Conservation (phyloP, 768 basidiomycete species). For the Galerina sulciceps region DNA sequence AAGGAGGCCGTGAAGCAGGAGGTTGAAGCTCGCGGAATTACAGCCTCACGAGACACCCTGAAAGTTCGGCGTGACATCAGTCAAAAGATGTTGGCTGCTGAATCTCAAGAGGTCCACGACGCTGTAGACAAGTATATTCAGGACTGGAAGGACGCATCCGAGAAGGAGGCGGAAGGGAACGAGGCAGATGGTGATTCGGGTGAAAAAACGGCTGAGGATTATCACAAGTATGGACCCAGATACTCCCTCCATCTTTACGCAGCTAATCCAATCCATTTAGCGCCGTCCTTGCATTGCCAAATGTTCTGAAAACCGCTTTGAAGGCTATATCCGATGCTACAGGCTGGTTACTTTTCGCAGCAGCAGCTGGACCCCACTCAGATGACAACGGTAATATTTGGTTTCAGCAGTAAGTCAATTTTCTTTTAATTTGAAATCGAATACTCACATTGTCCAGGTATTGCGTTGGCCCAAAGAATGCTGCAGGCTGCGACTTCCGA, state of each 20-base stretch:
- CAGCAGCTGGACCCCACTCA: neutral
- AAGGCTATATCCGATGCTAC: neutral
- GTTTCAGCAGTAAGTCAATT: neutral
- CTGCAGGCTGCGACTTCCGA: neutral
- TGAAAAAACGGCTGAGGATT: neutral
- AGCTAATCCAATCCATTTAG: neutral
- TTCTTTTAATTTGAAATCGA: neutral
- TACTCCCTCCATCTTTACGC: neutral
- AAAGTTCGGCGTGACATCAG: neutral
- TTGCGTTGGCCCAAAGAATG: neutral
- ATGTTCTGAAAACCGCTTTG: neutral
- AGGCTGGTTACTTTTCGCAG: neutral
- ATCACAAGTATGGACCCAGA: neutral
- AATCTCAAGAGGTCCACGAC: neutral
- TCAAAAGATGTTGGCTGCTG: neutral
- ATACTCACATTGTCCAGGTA: neutral
- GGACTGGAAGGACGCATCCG: neutral
- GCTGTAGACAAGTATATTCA: neutral
- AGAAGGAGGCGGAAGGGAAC: neutral
- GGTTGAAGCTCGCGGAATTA: neutral
- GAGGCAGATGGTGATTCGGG: neutral
- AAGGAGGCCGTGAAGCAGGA: neutral
- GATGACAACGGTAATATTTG: neutral
- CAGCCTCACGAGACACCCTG: neutral
- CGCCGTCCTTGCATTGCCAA: neutral